Evolutionary conservation across 2,329 filamentous ascomycete genomes (phyloP).

Genomic region (Botrytis byssoidea): DNA sequence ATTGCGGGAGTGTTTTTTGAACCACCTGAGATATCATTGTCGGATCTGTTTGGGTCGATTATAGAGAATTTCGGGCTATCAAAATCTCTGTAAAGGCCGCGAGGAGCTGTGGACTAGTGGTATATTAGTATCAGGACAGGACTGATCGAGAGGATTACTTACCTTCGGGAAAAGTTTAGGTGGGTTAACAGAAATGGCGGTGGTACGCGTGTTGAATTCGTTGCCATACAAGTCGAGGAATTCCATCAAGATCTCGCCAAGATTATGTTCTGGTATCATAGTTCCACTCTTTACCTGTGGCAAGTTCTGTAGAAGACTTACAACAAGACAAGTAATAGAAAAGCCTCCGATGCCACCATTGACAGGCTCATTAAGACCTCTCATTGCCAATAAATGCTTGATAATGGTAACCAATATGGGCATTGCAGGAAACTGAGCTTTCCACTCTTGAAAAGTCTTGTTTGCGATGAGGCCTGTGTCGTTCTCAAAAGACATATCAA

Average conservation of each 20-base stretch:
- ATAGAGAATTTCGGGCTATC: constrained; percentile 74
- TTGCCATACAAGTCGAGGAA: constrained; percentile 91
- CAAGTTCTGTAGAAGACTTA: constrained; percentile 81
- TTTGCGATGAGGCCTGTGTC: constrained; percentile 76
- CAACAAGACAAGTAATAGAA: constrained; percentile 88
- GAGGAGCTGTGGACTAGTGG: constrained; percentile 24
- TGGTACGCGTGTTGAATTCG: constrained; percentile 66
- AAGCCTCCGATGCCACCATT: constrained; percentile 92
- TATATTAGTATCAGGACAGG: constrained; percentile 16
- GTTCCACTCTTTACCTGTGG: constrained; percentile 64
- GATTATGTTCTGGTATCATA: constrained; percentile 61
- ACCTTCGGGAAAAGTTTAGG: constrained; percentile 78
- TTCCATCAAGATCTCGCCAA: constrained; percentile 78
- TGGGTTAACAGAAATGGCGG: constrained; percentile 74
- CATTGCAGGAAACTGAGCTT: constrained; percentile 76
- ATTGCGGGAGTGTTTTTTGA: constrained; percentile 70
- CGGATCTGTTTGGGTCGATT: constrained; percentile 81
- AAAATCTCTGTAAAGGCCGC: constrained; percentile 47
- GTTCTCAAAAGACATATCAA: constrained; percentile 96
- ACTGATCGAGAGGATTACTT: constrained; percentile 32
- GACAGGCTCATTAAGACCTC: constrained; percentile 86
- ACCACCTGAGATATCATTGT: constrained; percentile 89
- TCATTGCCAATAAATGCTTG: constrained; percentile 90
- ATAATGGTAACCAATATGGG: constrained; percentile 80
- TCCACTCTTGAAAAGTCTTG: constrained; percentile 79